Evolutionary conservation across 805 yeast genomes (phyloP).

Genomic region (Suhomyces prunicola): DNA sequence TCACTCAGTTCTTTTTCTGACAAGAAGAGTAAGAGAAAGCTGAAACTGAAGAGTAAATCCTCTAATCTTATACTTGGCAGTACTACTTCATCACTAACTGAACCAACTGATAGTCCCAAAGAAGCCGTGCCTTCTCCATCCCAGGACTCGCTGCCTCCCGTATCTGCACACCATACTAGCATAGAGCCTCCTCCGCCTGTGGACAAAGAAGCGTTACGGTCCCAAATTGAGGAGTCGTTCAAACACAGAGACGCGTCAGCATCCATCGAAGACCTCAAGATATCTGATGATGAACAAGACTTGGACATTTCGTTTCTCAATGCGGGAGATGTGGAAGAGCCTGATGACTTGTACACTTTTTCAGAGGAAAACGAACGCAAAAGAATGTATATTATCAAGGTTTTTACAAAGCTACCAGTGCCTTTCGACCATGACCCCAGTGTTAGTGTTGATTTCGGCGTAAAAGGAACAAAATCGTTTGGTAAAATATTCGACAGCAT

Average conservation of each 20-base stretch:
- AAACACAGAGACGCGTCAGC: background rate
- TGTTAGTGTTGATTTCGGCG: constrained; percentile 15
- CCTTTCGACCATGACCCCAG: constrained; percentile 5
- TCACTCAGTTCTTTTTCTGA: constrained; percentile 8
- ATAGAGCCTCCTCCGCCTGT: background rate
- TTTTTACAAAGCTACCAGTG: constrained; percentile 25
- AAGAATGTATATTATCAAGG: constrained; percentile 28
- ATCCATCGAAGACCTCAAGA: background rate
- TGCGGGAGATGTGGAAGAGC: background rate
- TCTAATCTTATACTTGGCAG: background rate
- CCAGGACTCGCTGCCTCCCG: background rate
- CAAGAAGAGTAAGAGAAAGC: constrained; percentile 3
- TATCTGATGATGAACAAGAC: constrained; percentile 10
- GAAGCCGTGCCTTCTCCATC: background rate
- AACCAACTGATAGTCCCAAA: background rate
- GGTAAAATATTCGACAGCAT: constrained; percentile 19
- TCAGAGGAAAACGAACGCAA: constrained; percentile 21
- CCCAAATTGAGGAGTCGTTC: background rate
- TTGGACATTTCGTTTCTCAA: constrained; percentile 9
- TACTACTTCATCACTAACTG: background rate
- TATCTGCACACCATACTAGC: background rate
- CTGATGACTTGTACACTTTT: constrained; percentile 18
- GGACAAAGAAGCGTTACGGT: background rate
- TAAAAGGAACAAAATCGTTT: constrained; percentile 28
- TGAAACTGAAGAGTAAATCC: constrained; percentile 4